Evolutionary conservation across 257 asterid genomes (phyloP), one percentile per base, ranked within the genome.

Genomic region (Solanum chiquidenum): DNA sequence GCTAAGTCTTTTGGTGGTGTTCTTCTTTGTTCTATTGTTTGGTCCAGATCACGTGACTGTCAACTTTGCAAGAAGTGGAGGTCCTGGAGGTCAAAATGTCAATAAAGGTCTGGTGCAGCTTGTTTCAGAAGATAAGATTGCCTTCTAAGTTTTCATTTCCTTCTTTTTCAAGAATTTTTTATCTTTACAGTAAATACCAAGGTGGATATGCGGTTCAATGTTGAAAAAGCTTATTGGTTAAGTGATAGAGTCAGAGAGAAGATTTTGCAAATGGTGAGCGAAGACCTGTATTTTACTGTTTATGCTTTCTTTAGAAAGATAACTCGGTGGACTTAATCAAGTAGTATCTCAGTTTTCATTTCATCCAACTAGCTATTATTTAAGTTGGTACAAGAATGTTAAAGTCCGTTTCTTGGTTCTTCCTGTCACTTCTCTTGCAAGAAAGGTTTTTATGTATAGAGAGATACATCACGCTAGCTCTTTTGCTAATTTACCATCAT

Each of bases 161-260:
- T 46, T 58, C 77, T 62, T 86, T 74, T 29, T 62, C 6, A 42
- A 44, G 83, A 83, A 68, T 18, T 83, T 5, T 42, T 31, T 52
- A 9, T 64, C 31, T 87, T 69, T 91, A 90, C 95, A 89, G 94
- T 96, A 74, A 97, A 93, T 92, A 93, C 98, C 88, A 97, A 94
- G 95, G 96, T 97, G 87, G 99, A 97, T 91, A 97, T 97, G 99
- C 96, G 98, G 87, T 97, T 97, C 89, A 95, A 94, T 91, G 98
- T 96, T 33, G 90, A 90, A 89, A 88, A 89, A 85, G 99, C 99
- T 3, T 79, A 46, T 75, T 97, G 99, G 98, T 89, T 97, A 85
- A 93, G 90, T 87, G 99, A 96, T 74, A 91, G 96, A 91, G 96
- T 96, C 86, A 92, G 94, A 88, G 95, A 94, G 87, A 95, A 93